Evolutionary conservation across 2,329 filamentous ascomycete species (phyloP).

Genomic region (Cladophialophora psammophila): DNA sequence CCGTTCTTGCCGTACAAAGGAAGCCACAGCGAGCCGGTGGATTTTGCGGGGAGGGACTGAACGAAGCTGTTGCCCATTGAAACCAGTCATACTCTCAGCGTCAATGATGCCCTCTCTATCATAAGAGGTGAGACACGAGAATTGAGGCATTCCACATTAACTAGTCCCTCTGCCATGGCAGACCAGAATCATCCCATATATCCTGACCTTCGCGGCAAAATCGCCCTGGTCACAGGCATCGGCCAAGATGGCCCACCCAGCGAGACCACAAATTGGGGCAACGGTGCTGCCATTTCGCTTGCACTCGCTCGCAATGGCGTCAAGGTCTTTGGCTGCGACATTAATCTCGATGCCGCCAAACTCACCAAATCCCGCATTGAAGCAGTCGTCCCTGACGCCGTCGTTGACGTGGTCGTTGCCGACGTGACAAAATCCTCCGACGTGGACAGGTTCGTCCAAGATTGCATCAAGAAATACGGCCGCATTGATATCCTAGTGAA

Average conservation of each 20-base stretch:
- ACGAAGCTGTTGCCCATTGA: no score
- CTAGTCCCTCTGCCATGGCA: not conserved
- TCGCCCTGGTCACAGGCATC: slow-evolving; percentile 34
- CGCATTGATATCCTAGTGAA: slow-evolving; percentile 68
- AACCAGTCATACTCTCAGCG: no score
- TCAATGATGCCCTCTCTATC: not conserved
- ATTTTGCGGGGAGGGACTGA: not conserved
- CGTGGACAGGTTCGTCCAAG: slow-evolving; percentile 61
- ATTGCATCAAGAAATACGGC: slow-evolving; percentile 60
- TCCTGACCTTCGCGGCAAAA: slow-evolving; percentile 29
- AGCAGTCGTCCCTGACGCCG: slow-evolving; percentile 20
- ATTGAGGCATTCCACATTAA: not conserved
- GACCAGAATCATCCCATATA: slow-evolving; percentile 23
- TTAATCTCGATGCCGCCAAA: slow-evolving; percentile 26
- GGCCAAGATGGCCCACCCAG: slow-evolving; percentile 26
- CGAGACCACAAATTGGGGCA: slow-evolving; percentile 30
- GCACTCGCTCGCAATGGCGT: slow-evolving; percentile 32
- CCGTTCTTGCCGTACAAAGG: not conserved
- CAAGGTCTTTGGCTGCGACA: slow-evolving; percentile 33
- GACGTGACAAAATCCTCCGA: slow-evolving; percentile 50
- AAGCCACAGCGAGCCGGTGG: not conserved
- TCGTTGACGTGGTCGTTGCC: slow-evolving; percentile 26
- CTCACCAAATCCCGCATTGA: slow-evolving; percentile 28
- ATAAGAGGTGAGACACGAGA: not conserved
- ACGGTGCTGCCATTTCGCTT: slow-evolving; percentile 33